Evolutionary conservation across 1,284 basidiomycete genomes (phyloP), one percentile per base, ranked within the genome.

Genomic region (Dichomitus squalens): DNA sequence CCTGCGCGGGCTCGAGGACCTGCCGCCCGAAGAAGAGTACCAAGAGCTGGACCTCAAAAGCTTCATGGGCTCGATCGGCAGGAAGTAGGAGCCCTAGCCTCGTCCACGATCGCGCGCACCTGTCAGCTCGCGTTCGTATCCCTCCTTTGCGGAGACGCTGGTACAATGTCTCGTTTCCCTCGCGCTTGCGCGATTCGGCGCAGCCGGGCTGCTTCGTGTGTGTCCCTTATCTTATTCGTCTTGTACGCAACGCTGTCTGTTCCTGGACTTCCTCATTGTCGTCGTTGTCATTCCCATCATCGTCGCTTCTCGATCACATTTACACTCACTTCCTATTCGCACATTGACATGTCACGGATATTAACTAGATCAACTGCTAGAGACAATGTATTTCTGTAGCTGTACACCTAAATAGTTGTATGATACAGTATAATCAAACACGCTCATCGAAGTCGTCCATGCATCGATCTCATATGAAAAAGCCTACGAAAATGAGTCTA

Each of bases 11-110:
- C 76, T 97, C 55, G 94, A 96, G 67, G 95, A 96, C 66, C 76
- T 96, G 43, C 94, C 94, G 11, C 78, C 89, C 35, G 93, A 95
- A 70, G 91, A 95, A 58, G 94, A 97, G 74, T 96, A 96, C 70
- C 86, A 93, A 67, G 86, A 86, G 52, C 75, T 96, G 66, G 92
- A 94, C 67, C 77, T 96, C 60, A 86, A 89, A 53, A 88, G 83
- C 70, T 96, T 96, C 76, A 88, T 94, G 85, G 84, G 84, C 57
- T 89, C 91, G 31, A 75, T 93, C 52, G 81, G 80, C 18, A 57
- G 58, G 48, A 43, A 55, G 36, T 59, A 48, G n/a, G 1, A 18
- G 34, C 21, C 41, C 40, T 25, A 5, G 41, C 12, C 21, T 12
- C 12, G 7, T 23, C 35, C 33, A 35, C 16, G 7, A 34, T 20